Evolutionary conservation across 2,329 filamentous ascomycete genomes (phyloP), one percentile per base, ranked within the genome.

Genomic region (Bisporella sp.): DNA sequence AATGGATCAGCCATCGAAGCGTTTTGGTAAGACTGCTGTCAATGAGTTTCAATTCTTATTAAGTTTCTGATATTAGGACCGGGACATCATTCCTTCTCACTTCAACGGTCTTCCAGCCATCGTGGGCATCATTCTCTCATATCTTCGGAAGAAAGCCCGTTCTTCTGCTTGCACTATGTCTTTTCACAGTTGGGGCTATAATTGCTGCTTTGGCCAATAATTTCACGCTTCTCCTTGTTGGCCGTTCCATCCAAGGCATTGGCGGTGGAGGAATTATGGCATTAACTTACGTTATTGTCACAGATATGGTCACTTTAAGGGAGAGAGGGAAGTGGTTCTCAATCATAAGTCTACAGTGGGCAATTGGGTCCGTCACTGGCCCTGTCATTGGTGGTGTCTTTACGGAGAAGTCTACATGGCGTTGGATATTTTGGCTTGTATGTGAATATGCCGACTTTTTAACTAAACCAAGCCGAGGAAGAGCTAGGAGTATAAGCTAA

Each of bases 131-230:
- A 57, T 66, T 83, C 28, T 80, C 78, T 46, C 82, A 85, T 58
- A 84, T 85, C 52, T 51, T 49, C 31, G 82, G 82, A 3, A 71
- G 82, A 44, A 85, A 85, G 59, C 76, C 76, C 11, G 73, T 83
- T 46, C 68, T 85, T 31, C 67, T 85, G 13, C 57, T 76, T 4
- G 80, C 80, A 28, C 83, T 82, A 51, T 65, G 73, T 13, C 67
- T 82, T 30, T 86, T 86, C 68, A 37, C 46, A 6, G 31, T 37
- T 13, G 48, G 48, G 21, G 41, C 29, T 13, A 11, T 50, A 11
- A 31, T 46, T 7, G 30, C 30, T 28, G 39, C 44, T 31, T 21
- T 44, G 5, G 31, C 48, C 5, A 42, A 42, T 11, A 39, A 33
- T 28, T n/a, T 42, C 5, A 8, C 29, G 4, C 37, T 46, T 1